Evolutionary conservation across 768 basidiomycete species (phyloP), one percentile per base, ranked within the genome.

Genomic region (Mrakia blollopis): DNA sequence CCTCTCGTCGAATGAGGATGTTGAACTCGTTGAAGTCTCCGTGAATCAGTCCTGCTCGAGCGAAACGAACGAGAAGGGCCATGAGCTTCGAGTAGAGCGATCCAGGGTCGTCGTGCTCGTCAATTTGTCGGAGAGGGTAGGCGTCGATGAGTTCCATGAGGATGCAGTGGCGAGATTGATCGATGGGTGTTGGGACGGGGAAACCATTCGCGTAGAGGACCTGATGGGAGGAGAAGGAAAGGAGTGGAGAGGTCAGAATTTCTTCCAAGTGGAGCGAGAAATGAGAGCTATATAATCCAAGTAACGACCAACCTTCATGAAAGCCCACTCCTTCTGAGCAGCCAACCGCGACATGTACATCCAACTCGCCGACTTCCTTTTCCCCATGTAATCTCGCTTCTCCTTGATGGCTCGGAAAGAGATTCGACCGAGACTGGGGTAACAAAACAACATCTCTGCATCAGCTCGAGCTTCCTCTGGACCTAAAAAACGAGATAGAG

Each of bases 21-120:
- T 99, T 98, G 86, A 98, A 99, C 82, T 99, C 97, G 85, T 99
- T 99, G 85, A 92, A 99, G 81, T 99, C 97, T 60, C 97, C 95
- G 81, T 99, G 97, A 72, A 99, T 98, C n/a, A 99, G 88, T 8
- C 97, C 97, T 23, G 91, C 89, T 52, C 89, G 89, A 8, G 96
- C 95, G 81, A 98, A 91, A 73, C 94, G 92, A 76, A 98, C 93
- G 82, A 98, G 94, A 78, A 98, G 86, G 83, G 94, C 93, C 97
- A 98, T 98, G 63, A 98, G 86, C 25, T 86, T 85, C 0, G 94
- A 94, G 84, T 98, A 98, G 30, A 98, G 87, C 79, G 90, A 91
- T 57, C 93, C 93, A 0, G 96, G 94, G 2, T 91, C 91, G 10
- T 91, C 88, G 21, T 95, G 86, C 75, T 92, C 88, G 44, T 90